Evolutionary conservation across 2,329 filamentous ascomycete genomes (phyloP).

Genomic region (Fusarium begoniae): DNA sequence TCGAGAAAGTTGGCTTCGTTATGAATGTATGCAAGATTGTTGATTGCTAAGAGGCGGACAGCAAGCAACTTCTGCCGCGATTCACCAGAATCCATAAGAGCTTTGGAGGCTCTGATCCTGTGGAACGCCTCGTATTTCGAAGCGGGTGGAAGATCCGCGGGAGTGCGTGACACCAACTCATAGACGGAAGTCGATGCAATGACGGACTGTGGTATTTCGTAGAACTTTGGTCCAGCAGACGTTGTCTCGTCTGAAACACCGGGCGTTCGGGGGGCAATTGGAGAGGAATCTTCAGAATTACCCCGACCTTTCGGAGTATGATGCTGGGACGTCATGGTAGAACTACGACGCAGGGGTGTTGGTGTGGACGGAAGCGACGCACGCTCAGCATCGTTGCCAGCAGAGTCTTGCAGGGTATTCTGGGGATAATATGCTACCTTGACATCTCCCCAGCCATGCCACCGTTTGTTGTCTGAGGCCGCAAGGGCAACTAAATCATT

Average conservation of each 20-base stretch:
- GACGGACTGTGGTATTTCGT: slow-evolving; percentile 71
- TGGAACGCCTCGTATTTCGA: slow-evolving; percentile 87
- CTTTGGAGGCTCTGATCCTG: slow-evolving; percentile 83
- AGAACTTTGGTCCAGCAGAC: slow-evolving; percentile 60
- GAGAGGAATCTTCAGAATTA: slow-evolving; percentile 57
- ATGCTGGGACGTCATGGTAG: slow-evolving; percentile 60
- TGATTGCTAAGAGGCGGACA: slow-evolving; percentile 84
- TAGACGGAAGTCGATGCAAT: slow-evolving; percentile 64
- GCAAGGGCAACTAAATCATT: slow-evolving; percentile 84
- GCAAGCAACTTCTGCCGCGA: slow-evolving; percentile 80
- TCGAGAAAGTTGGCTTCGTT: slow-evolving; percentile 84
- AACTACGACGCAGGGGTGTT: slow-evolving; percentile 76
- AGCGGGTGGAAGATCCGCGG: slow-evolving; percentile 74
- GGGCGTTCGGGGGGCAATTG: slow-evolving; percentile 56
- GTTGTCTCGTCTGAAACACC: slow-evolving; percentile 48
- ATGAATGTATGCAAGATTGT: slow-evolving; percentile 91
- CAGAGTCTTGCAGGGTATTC: slow-evolving; percentile 41
- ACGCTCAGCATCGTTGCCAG: slow-evolving; percentile 41
- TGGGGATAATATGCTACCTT: slow-evolving; percentile 80
- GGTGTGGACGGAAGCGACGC: slow-evolving; percentile 72
- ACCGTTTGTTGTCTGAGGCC: slow-evolving; percentile 65
- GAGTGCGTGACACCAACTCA: slow-evolving; percentile 64
- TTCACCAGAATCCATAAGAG: slow-evolving; percentile 71
- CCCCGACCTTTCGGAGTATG: slow-evolving; percentile 53
- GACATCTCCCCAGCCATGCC: slow-evolving; percentile 84